Evolutionary conservation across 2,329 filamentous ascomycete genomes (phyloP), one percentile per base, ranked within the genome.

Genomic region (Apiospora saccharicola): DNA sequence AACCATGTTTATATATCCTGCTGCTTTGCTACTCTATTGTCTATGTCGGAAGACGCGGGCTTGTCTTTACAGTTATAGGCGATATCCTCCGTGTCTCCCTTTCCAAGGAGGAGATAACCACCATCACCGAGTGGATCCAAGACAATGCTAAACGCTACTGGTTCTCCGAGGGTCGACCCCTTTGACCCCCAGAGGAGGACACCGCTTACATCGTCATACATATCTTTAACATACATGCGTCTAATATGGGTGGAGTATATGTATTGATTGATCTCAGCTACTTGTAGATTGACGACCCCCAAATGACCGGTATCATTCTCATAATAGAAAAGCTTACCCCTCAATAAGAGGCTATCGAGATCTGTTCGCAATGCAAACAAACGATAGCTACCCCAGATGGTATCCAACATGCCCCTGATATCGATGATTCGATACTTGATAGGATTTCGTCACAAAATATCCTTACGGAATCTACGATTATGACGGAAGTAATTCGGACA

Each of bases 221-320:
- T 64, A 12, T 72, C 49, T 12, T n/a, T 14, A 24, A 47, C 53
- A 19, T n/a, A 2, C 13, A 12, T 12, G 3, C 67, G 30, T 10
- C 57, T 12, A 12, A 41, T 2, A 1, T 41, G 19, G 19, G 19
- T 6, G 14, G 34, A 41, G 7, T 47, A 13, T 71, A 22, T 49
- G 67, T 44, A 14, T 43, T 68, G 4, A 30, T 2, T 30, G 67
- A 73, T 74, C 47, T 70, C 73, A 70, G 77, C 73, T 5, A 69
- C 1, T 30, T 53, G 14, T 72, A 89, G 87, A 90, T 96, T 70
- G 94, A 96, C 77, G 94, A 96, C 76, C 93, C 93, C 1, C 94
- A 96, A 81, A 96, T 96, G 93, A 93, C 93, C 3, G 90, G 89
- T 7, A 85, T 96, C 49, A 94, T 96, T 71, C 90, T 91, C 4